Base-by-base conservation (phyloP, 1,139 yeast genomes). In the Blastobotrys capitulatus region DNA sequence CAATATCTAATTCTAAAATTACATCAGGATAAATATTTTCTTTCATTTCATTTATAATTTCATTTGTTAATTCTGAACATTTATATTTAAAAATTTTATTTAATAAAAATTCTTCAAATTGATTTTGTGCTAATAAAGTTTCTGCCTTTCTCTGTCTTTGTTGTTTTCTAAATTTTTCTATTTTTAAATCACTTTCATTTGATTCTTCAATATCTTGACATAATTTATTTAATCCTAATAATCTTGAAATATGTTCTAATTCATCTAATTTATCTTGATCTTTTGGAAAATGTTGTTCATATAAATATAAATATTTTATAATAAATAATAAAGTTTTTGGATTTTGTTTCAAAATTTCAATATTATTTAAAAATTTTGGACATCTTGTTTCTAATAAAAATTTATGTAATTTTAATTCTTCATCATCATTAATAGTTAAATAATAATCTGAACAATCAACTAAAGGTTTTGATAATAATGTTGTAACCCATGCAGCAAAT, bases 401-500 rank as follows among this genome's bases (percentile, higher is more conserved):
- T 50, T 60, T 63, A 57, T 75, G 78, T n/a, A 61, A 53, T 43
- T 19, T 31, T 27, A 44, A 22, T 12, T 46, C 27, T 7, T 38
- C 29, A 39, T 38, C 48, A 26, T 15, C 45, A 41, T 12, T 31
- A 38, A 47, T 16, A 18, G 34, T 44, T 19, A 54, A 48, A 10
- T 44, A 34, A n/a, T 54, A 37, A 42, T 58, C 62, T 25, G 42
- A 41, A 10, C 56, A 54, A 31, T 52, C 53, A 43, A 46, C 45
- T 6, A 64, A 65, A 8, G 64, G 57, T 29, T 70, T 65, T 12
- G 60, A 67, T 26, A 77, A 58, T 47, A 82, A 65, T 6, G 80
- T 72, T 1, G 88, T 73, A 19, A 85, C 67, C 63, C 83, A 88
- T 2, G 82, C 75, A 0, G 88, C 86, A 69, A 84, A 86, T 1